Conservation (phyloP, 2,329 filamentous ascomycete species). For the Aspergillus amoenus region DNA sequence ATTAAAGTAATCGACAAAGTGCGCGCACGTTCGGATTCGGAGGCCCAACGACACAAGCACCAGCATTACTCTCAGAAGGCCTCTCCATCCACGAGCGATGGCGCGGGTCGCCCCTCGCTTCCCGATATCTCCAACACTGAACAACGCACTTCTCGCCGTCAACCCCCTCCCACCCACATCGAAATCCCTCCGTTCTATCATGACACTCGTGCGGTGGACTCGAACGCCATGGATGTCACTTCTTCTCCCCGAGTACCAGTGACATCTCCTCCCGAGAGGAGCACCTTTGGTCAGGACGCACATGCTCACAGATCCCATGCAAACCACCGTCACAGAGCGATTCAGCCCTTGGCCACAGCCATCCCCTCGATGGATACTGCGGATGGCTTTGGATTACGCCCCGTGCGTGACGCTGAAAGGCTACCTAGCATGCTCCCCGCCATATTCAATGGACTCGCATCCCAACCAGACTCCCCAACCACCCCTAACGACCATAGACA, state of each 20-base stretch:
- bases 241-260: slow-evolving; percentile 64
- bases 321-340: slow-evolving; percentile 53
- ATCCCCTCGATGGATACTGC: slow-evolving; percentile 66
- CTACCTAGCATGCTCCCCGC: slow-evolving; percentile 78
- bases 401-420: slow-evolving; percentile 77
- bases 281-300: slow-evolving; percentile 59
- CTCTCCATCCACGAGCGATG: slow-evolving; percentile 27
- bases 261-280: slow-evolving; percentile 70
- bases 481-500: slow-evolving; percentile 72
- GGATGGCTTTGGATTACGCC: slow-evolving; percentile 72
- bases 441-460: slow-evolving; percentile 67
- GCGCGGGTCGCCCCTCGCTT: slow-evolving; percentile 34
- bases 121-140: slow-evolving; percentile 54
- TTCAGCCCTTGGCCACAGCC: slow-evolving; percentile 68
- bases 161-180: slow-evolving; percentile 80
- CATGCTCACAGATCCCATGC: slow-evolving; percentile 50
- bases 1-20: slow-evolving; percentile 94
- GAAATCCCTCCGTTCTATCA: slow-evolving; percentile 66
- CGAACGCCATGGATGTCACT: slow-evolving; percentile 59
- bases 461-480: slow-evolving; percentile 90
- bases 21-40: slow-evolving; percentile 79
- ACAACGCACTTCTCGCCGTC: slow-evolving; percentile 66
- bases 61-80: slow-evolving; percentile 24
- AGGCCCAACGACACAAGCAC: slow-evolving; percentile 57
- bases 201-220: slow-evolving; percentile 48